Conservation (phyloP, 352 stramenopile genomes). For the Globisporangium uncinulatum region DNA sequence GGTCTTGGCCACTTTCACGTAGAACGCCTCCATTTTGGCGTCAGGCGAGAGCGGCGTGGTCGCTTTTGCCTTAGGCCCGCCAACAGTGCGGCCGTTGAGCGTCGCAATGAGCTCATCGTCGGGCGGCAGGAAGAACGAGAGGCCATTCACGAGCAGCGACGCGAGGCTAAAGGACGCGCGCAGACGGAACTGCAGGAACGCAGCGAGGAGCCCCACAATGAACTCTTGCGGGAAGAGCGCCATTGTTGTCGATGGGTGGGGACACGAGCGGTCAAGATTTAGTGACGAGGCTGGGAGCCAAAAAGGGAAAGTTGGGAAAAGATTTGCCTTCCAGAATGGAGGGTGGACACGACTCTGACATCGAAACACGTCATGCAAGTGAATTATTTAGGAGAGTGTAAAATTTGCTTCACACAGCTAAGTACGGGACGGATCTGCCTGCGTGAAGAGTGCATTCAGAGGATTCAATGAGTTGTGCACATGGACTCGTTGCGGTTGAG, state of each 20-base stretch:
- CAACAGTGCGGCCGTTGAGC: constrained; percentile 40
- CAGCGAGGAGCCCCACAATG: constrained; percentile 57
- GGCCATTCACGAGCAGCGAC: constrained; percentile 44
- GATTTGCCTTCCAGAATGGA: too few relatives aligned
- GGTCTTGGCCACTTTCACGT: constrained; percentile 63
- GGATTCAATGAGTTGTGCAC: background rate
- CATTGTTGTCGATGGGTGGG: constrained; percentile 22
- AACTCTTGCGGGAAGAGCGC: constrained; percentile 73
- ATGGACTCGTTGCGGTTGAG: background rate
- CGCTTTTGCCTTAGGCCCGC: constrained; percentile 13
- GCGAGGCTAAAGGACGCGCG: constrained; percentile 53
- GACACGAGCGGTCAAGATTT: background rate
- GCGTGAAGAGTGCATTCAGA: too few relatives aligned
- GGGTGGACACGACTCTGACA: too few relatives aligned
- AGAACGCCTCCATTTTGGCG: constrained; percentile 70
- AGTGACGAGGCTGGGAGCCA: too few relatives aligned
- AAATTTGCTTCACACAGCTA: too few relatives aligned
- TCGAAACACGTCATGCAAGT: too few relatives aligned
- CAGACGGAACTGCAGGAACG: constrained; percentile 68
- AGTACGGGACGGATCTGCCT: too few relatives aligned
- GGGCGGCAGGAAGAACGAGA: constrained; percentile 74
- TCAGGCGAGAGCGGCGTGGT: constrained; percentile 33
- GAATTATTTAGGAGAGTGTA: too few relatives aligned
- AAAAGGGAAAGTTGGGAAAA: too few relatives aligned
- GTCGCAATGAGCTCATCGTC: constrained; percentile 64